phyloP scores from a whole-genome alignment of 2,329 filamentous ascomycete species.

The Claviceps humidiphila region DNA sequence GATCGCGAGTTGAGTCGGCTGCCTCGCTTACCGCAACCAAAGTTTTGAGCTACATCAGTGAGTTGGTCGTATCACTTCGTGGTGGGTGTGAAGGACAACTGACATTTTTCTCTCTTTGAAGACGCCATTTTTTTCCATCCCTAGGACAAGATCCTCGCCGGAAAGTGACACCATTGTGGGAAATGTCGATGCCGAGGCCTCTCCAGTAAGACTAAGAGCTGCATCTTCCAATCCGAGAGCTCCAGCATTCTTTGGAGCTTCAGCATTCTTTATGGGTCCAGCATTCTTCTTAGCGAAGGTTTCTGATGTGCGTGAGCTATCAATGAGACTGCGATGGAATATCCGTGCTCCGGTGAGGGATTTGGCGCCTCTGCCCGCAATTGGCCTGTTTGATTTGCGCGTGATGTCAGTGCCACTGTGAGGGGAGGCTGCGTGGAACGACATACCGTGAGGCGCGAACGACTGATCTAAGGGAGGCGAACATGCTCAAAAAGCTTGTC shows the following conservation, averaged over 20 bases:
- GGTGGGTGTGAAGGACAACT: neutral
- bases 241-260: too few species aligned
- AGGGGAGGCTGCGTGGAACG: neutral
- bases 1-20: neutral
- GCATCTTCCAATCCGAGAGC: too few species aligned
- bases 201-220: too few species aligned
- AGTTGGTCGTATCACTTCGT: neutral
- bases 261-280: too few species aligned
- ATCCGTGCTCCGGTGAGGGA: constrained; percentile 1
- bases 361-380: constrained; percentile 4
- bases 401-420: neutral
- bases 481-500: neutral
- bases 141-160: constrained; percentile 4
- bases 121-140: neutral
- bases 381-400: neutral
- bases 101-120: constrained; percentile 5
- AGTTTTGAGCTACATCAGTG: constrained; percentile 7
- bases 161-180: too few species aligned
- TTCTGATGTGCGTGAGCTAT: neutral
- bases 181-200: too few species aligned
- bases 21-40: constrained; percentile 12
- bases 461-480: neutral
- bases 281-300: too few species aligned
- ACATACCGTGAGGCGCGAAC: constrained; percentile 2
- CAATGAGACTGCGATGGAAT: neutral